Evolutionary conservation across 2,329 filamentous ascomycete species (phyloP).

Genomic region (Phyllosticta capitalensis): DNA sequence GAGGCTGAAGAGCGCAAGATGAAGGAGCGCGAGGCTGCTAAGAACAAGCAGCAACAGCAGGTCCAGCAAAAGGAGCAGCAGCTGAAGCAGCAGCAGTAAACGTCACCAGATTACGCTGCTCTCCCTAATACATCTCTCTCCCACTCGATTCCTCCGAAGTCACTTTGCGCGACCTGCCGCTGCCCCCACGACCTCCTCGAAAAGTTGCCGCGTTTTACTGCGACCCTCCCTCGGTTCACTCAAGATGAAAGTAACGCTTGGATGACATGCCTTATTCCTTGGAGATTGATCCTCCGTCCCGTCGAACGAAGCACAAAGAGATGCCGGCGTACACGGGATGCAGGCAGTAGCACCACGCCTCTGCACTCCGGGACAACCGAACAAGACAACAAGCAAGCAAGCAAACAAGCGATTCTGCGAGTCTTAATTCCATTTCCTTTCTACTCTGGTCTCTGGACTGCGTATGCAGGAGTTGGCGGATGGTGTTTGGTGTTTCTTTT

Average conservation of each 20-base stretch:
- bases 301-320: neutral
- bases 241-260: too few species aligned
- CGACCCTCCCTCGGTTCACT: neutral
- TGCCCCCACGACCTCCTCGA: neutral
- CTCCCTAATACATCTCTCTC: neutral
- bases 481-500: too few species aligned
- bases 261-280: neutral
- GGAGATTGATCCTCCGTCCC: neutral
- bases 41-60: slow-evolving; percentile 19
- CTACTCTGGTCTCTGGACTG: neutral
- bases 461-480: too few species aligned
- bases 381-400: neutral
- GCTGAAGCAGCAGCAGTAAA: neutral
- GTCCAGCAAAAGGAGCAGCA: slow-evolving; percentile 15
- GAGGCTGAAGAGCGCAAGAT: slow-evolving; percentile 62
- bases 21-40: slow-evolving; percentile 38
- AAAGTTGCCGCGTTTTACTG: neutral
- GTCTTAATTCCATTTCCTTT: neutral
- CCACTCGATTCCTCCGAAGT: neutral
- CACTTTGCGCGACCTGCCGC: neutral
- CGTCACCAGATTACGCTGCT: neutral
- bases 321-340: too few species aligned
- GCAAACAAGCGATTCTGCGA: neutral
- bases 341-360: too few species aligned
- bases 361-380: too few species aligned